Base-by-base conservation (phyloP, 78 protist species). In the Dictyostelium firmibasis region DNA sequence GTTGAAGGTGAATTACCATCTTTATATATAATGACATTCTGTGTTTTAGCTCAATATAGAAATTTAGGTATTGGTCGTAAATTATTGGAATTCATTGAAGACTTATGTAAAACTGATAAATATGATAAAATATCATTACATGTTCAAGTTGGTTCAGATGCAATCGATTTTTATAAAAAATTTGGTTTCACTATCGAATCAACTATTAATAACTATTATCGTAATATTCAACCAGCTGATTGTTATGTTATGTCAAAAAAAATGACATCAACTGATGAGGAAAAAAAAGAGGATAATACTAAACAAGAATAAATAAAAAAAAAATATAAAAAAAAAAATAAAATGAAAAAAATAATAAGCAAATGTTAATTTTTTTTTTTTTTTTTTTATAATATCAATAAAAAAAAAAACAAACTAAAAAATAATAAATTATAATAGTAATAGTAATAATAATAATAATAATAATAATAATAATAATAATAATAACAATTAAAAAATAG, bases 1-100 rank as follows among this genome's bases (percentile, higher is more conserved):
- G 75, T n/a, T 14, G 23, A 27, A 33, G 41, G 75, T 33, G 64
- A 50, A 29, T 33, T 27, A 41, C n/a, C 57, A 78, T 62, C 86
- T 11, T 62, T 87, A 43, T 87, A 87, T 87, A 87, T 87, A 20
- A 87, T 87, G 93, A 87, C 93, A 53, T 87, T 87, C 36, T 20
- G 93, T 64, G 93, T 87, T n/a, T 87, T 87, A 29, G 85, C 93
- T 57, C 43, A 25, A n/a, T 87, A 87, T 78, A 87, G 93, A 62
- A 62, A 62, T 23, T 78, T 87, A 27, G 93, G 93, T 20, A 87
- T 87, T 41, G 93, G 93, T 29, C 18, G 81, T n/a, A 87, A 78
- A 78, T 64, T 87, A 16, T 43, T 87, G 10, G 93, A 87, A 38
- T 64, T 20, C 69, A 70, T 87, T 20, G 93, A 87, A 43, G 35